Evolutionary conservation across 257 asterid genomes (phyloP).

Genomic region (Pogostemon cablin): DNA sequence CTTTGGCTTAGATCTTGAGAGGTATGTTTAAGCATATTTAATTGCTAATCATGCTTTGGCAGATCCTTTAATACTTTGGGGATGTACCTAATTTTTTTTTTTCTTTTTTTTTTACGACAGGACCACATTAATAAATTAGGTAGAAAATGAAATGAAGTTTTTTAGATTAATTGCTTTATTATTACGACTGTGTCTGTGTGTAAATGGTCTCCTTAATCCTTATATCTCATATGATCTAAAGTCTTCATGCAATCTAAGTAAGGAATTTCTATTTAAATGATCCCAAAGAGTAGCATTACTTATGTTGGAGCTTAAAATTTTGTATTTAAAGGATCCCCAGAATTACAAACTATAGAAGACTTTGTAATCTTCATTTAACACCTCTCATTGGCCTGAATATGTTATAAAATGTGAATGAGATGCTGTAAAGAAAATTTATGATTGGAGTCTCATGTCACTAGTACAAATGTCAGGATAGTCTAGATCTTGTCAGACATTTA

Average conservation of each 20-base stretch:
- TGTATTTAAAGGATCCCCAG: not conserved
- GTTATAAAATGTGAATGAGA: slow-evolving; percentile 3
- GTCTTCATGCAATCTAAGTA: slow-evolving; percentile 1
- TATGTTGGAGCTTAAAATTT: not conserved
- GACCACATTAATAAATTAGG: not conserved
- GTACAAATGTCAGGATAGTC: not conserved
- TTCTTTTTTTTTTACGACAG: not conserved
- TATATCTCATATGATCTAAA: not conserved
- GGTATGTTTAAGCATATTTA: slow-evolving; percentile 37
- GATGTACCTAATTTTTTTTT: slow-evolving; percentile 13
- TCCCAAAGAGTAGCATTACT: slow-evolving; percentile 23
- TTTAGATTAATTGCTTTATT: slow-evolving; percentile 5
- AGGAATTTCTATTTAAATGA: slow-evolving; percentile 3
- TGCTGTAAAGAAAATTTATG: slow-evolving; percentile 10
- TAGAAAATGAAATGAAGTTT: not conserved
- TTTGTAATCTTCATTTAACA: not conserved
- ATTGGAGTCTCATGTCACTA: not conserved
- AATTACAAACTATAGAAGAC: not conserved
- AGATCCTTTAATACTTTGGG: slow-evolving; percentile 9
- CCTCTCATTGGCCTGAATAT: not conserved
- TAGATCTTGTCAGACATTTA: not conserved
- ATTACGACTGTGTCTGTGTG: not conserved
- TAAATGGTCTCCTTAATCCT: not conserved
- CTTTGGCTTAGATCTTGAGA: slow-evolving; percentile 36
- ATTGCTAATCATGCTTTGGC: not conserved